Percentiles rank a stretch among this genome's conserved stretches.
phyloP scores from a whole-genome alignment of 2,329 filamentous ascomycete species.

The Aspergillus novofumigatus region DNA sequence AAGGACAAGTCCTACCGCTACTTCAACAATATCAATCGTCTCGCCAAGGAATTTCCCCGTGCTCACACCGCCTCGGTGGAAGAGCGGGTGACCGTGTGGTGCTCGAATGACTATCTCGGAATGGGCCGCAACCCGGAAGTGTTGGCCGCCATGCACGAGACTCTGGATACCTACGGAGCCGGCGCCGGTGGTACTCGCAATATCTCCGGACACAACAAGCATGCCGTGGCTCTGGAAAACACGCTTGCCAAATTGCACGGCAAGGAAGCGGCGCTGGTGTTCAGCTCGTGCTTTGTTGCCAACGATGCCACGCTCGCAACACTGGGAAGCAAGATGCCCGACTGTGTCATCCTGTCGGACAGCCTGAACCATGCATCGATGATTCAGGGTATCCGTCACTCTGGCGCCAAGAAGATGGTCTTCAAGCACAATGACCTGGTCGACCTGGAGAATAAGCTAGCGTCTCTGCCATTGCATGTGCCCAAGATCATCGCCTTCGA shows the following conservation, averaged over 20 bases:
- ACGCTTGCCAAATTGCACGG: conserved; percentile 83
- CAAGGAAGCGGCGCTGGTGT: conserved; percentile 88
- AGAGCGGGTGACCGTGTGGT: conserved; percentile 94
- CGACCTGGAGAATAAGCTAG: conserved; percentile 88
- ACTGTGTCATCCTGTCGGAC: conserved; percentile 97
- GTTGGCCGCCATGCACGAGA: conserved; percentile 87
- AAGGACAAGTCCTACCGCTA: conserved; percentile 99
- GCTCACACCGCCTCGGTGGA: conserved; percentile 82
- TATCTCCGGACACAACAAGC: conserved; percentile 95
- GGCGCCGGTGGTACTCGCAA: conserved; percentile 95
- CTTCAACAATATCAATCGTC: conserved; percentile 99
- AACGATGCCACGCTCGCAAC: conserved; percentile 97
- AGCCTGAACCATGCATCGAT: conserved; percentile 97
- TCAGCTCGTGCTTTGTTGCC: conserved; percentile 96
- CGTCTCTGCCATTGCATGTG: conserved; percentile 74
- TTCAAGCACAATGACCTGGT: conserved; percentile 98
- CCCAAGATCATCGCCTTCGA: conserved; percentile 99
- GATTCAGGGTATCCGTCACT: conserved; percentile 98
- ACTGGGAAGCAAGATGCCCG: conserved; percentile 90
- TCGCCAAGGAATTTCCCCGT: conserved; percentile 92
- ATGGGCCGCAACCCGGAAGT: conserved; percentile 93
- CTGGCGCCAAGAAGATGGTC: conserved; percentile 92
- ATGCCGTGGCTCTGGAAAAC: conserved; percentile 78
- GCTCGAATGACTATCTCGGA: conserved; percentile 96
- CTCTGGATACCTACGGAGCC: conserved; percentile 88